These are phyloP conservation scores for Cercospora berteroae DNA, from an alignment of 2,329 filamentous ascomycete species.

Conservation along the genomic window DNA sequence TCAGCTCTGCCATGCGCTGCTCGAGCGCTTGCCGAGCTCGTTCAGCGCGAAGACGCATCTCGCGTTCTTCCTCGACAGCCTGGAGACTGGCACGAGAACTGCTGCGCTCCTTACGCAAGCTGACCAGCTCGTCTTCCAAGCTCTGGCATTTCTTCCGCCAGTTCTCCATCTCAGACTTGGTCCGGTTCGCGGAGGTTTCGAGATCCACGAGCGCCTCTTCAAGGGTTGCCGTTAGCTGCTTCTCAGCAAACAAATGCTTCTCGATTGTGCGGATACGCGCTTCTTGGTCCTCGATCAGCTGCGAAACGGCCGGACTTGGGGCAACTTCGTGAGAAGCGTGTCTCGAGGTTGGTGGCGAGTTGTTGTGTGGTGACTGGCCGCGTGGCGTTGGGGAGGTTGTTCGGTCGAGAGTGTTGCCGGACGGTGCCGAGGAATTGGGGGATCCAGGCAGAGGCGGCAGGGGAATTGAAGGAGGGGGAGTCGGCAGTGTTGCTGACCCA, in stretches of 20 bases:
- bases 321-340: conserved; percentile 60
- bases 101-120: conserved; percentile 59
- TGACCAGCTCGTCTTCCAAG: conserved; percentile 69
- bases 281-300: conserved; percentile 91
- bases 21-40: conserved; percentile 84
- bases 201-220: conserved; percentile 95
- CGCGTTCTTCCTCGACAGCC: conserved; percentile 93
- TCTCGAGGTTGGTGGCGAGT: conserved; percentile 61
- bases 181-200: conserved; percentile 85
- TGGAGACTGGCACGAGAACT: conserved; percentile 67
- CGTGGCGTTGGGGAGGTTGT: conserved; percentile 49
- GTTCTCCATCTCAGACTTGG: conserved; percentile 82
- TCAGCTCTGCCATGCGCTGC: conserved; percentile 73
- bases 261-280: conserved; percentile 92
- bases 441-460: conserved; percentile 79
- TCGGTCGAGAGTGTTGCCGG: conserved; percentile 38
- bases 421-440: conserved; percentile 48
- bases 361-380: conserved; percentile 65
- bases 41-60: conserved; percentile 87
- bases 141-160: conserved; percentile 84
- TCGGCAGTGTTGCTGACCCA: conserved; percentile 80
- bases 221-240: conserved; percentile 89
- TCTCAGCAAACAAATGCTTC: conserved; percentile 93
- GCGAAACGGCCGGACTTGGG: conserved; percentile 67
- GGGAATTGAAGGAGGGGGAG: conserved; percentile 92